Base-by-base conservation (phyloP, 495 filamentous ascomycete species). In the Thermochaetoides thermophila region DNA sequence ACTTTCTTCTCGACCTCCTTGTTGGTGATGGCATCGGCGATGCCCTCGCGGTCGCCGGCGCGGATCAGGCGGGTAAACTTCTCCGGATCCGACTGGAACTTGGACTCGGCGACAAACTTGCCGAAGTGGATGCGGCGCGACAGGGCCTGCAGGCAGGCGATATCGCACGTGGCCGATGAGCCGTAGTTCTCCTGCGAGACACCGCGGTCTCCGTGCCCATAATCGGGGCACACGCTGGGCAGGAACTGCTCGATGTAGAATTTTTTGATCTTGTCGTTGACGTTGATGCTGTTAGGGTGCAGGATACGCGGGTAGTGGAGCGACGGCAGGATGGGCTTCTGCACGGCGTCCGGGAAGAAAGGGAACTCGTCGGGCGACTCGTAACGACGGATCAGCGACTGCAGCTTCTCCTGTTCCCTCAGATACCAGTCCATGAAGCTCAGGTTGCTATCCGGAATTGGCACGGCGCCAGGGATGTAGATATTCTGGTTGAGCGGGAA, bases 31-130 rank as follows among this genome's bases (percentile, higher is more conserved):
- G 86, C 86, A 18, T 68, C 75, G 49, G 76, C 84, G 40, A 99
- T 83, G 3, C 76, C 91, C 8, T 66, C 55, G 3, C 83, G 63
- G 58, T 99, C 86, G 32, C 64, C 74, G 9, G 68, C 74, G 44
- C 71, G 71, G 54, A 99, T 95, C 59, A 95, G 52, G 33, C 60
- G 53, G 1, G 84, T 82, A 55, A 84, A 96, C 35, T 51, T 61
- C 45, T 87, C 82, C 18, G 75, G 70, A 44, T 94, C 83, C 37
- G 79, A 73, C 45, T 68, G 72, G 55, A 95, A 99, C 65, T 99
- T 99, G n/a, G 81, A 77, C 64, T 99, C 91, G 8, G 91, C 91
- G 4, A 99, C 91, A 49, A 95, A 95, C 64, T 94, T 99, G 36
- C 91, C 91, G 57, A 95, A 99, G 56, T 99, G 91, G 40, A 99